Evolutionary conservation across 2,329 filamentous ascomycete species (phyloP).

Genomic region (Fusarium buxicola): DNA sequence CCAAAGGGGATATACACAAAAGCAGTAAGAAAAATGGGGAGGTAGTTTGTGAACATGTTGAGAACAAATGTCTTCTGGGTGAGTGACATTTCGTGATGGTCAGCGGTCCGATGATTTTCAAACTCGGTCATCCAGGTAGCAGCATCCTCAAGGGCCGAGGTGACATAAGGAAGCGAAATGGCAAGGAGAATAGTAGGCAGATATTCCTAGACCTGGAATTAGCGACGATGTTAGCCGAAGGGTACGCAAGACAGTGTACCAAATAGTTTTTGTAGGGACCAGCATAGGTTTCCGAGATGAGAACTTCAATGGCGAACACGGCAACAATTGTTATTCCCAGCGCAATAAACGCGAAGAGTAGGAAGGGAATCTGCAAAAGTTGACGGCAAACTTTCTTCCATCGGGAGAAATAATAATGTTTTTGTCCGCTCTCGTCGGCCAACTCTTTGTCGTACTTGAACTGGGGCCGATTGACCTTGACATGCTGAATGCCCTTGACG

Average conservation of each 20-base stretch:
- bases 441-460: conserved; percentile 73
- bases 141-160: conserved; percentile 69
- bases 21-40: conserved; percentile 79
- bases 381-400: conserved; percentile 74
- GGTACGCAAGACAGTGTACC: conserved; percentile 53
- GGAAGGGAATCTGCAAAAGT: conserved; percentile 76
- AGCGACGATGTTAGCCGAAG: fast-evolving
- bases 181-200: conserved; percentile 78
- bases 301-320: conserved; percentile 79
- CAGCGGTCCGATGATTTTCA: conserved; percentile 80
- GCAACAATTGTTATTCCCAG: conserved; percentile 75
- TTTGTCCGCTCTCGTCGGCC: conserved; percentile 73
- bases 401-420: conserved; percentile 70
- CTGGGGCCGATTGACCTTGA: conserved; percentile 73
- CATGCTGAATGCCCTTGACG: conserved; percentile 73
- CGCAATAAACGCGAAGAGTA: conserved; percentile 66
- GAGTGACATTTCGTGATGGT: conserved; percentile 74
- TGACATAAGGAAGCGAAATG: conserved; percentile 73
- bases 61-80: conserved; percentile 81
- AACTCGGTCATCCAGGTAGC: conserved; percentile 74
- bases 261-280: conserved; percentile 75
- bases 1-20: conserved; percentile 85
- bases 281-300: conserved; percentile 79
- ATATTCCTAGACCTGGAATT: conserved; percentile 66
- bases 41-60: conserved; percentile 84